Conservation (phyloP, 148 eudicot genomes). For the Rhododendron griersonianum region DNA sequence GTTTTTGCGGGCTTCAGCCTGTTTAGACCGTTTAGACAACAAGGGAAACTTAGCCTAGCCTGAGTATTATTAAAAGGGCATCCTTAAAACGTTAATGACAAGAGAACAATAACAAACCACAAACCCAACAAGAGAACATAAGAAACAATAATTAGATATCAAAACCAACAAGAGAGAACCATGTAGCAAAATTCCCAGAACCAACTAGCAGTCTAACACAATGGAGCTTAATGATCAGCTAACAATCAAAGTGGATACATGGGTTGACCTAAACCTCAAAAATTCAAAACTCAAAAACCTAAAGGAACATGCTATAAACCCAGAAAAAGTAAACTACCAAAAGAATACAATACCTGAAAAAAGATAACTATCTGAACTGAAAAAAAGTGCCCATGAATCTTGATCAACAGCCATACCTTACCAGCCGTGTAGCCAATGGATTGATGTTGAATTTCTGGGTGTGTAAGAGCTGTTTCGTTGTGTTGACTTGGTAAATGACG, state of each 20-base stretch:
- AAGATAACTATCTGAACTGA: neutral
- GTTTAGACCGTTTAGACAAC: no score
- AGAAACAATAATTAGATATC: neutral
- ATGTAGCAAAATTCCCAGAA: neutral
- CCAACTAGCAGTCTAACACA: neutral
- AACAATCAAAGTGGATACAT: neutral
- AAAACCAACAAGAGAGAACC: neutral
- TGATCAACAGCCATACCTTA: slow-evolving; percentile 5
- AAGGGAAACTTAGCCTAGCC: no score
- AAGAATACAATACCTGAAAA: neutral
- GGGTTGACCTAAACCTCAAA: neutral
- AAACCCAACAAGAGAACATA: neutral
- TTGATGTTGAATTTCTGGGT: neutral
- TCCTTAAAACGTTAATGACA: neutral
- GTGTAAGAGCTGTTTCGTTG: neutral
- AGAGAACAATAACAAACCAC: neutral
- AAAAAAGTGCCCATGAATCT: neutral
- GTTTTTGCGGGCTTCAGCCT: no score
- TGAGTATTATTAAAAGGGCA: neutral
- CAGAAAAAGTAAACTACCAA: neutral
- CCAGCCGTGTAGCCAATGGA: neutral
- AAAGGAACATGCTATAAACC: neutral
- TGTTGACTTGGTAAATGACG: neutral
- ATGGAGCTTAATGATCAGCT: neutral
- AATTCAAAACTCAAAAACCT: neutral